phyloP scores from a whole-genome alignment of 2,329 filamentous ascomycete species.

The Penicillium nordicum region DNA sequence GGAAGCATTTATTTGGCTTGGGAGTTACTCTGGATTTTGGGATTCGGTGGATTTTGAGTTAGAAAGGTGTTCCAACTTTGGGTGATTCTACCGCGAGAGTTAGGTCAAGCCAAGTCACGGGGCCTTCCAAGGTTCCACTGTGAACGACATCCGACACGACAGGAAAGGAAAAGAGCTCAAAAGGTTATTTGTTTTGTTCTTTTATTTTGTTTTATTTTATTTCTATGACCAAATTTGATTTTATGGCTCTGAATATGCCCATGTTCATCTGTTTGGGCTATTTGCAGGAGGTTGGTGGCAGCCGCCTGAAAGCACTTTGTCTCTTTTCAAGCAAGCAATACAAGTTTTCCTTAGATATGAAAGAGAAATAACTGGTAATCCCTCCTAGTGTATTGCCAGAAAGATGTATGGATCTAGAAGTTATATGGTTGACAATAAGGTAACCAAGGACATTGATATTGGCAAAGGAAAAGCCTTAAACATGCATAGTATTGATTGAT shows the following conservation, averaged over 20 bases:
- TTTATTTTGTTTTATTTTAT: neutral
- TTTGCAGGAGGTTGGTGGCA: neutral
- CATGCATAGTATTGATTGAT: neutral
- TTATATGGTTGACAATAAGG: neutral
- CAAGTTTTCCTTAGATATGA: neutral
- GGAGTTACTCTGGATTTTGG: neutral
- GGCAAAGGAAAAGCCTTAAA: neutral
- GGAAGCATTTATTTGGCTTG: neutral
- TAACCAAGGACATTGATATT: neutral
- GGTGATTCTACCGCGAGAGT: neutral
- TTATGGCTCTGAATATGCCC: no score
- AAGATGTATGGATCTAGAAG: neutral
- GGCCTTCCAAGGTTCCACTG: neutral
- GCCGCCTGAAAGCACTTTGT: neutral
- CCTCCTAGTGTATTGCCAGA: neutral
- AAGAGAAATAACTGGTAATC: neutral
- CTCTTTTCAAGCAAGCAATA: neutral
- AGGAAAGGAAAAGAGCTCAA: neutral
- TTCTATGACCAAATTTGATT: neutral
- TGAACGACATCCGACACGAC: neutral
- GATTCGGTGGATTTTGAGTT: neutral
- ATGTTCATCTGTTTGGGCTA: no score
- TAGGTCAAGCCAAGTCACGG: slow-evolving; percentile 2
- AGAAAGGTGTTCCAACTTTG: neutral
- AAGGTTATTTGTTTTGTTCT: neutral